Base-by-base conservation (phyloP, 2,329 filamentous ascomycete genomes). In the Trichothecium sympodiale region DNA sequence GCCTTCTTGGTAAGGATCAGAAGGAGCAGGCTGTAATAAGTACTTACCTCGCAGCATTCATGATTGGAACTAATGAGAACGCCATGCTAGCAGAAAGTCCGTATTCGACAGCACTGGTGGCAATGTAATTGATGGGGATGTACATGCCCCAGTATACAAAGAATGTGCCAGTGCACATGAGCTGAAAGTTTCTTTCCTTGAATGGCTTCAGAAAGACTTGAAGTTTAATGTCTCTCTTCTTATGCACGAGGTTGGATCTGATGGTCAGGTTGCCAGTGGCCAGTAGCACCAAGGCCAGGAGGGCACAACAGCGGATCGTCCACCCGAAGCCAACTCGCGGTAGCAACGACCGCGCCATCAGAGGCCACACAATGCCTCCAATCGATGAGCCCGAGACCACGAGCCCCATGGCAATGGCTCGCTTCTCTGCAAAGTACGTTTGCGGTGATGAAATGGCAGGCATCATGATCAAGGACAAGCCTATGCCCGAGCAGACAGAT, bases 271-370 rank as follows among this genome's bases (percentile, higher is more conserved):
- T 45, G 34, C 44, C 41, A 32, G 46, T 34, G 35, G 45, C 33
- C 16, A 47, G 27, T 40, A 47, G 38, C 6, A 35, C 43, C 17
- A 42, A 18, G 25, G 46, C 40, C 29, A 47, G 14, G 31, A 81
- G 79, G 0, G 67, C 77, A 3, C 80, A 61, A 3, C 70, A 61
- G 4, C 76, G 61, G 3, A 71, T 71, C 0, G 71, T 62, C 73
- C 74, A 77, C 3, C 40, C 41, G 17, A 49, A 45, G 8, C 46
- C 46, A 26, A 50, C 29, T 14, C 42, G 29, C 12, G 44, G 42
- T 13, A 49, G 44, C 17, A 54, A 20, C 13, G 46, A 43, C 17
- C 46, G 41, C 6, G 40, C 43, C 38, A 49, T 51, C 33, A 46
- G 38, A 8, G 46, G 44, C 30, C 71, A 75, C 12, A 72, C 50